These are phyloP conservation scores for Rhodotorula diobovata DNA, from an alignment of 768 basidiomycete species.

Conservation along the genomic window DNA sequence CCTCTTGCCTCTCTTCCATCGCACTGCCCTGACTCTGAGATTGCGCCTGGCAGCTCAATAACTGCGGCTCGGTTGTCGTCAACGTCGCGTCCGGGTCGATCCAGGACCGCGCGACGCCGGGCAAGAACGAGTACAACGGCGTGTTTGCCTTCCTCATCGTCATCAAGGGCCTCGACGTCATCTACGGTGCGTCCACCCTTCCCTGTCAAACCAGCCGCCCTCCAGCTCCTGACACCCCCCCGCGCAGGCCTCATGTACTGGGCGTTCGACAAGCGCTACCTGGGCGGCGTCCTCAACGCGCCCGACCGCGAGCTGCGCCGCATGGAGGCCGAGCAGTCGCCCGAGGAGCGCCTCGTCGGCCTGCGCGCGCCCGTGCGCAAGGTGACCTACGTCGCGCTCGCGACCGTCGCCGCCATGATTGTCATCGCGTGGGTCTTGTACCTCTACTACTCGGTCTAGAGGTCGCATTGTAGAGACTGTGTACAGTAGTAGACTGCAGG, in stretches of 20 bases:
- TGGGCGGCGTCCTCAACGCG: constrained; percentile 16
- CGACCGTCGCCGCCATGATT: constrained; percentile 1
- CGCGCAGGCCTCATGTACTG: constrained; percentile 14
- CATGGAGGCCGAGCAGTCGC: not conserved
- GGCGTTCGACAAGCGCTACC: not conserved
- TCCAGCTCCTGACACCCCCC: too few relatives aligned
- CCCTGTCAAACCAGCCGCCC: not conserved
- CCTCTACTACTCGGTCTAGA: constrained; percentile 9
- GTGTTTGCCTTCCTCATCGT: constrained; percentile 25
- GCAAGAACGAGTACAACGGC: not conserved
- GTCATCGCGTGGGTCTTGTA: constrained; percentile 21
- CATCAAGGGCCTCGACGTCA: constrained; percentile 17
- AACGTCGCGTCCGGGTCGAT: constrained; percentile 10
- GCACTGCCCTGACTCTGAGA: not conserved
- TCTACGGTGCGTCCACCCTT: not conserved
- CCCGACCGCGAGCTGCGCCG: constrained; percentile 1
- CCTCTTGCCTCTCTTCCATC: too few relatives aligned
- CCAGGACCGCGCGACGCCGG: constrained; percentile 5
- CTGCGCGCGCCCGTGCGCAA: not conserved
- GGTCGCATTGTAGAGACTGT: not conserved
- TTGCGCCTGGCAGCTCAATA: constrained; percentile 6
- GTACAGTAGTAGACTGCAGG: too few relatives aligned
- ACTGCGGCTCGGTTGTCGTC: constrained; percentile 16
- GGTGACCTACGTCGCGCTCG: not conserved
- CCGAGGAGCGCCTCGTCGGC: not conserved